phyloP scores from a whole-genome alignment of 805 yeast genomes.

The Suhomyces vadensis region DNA sequence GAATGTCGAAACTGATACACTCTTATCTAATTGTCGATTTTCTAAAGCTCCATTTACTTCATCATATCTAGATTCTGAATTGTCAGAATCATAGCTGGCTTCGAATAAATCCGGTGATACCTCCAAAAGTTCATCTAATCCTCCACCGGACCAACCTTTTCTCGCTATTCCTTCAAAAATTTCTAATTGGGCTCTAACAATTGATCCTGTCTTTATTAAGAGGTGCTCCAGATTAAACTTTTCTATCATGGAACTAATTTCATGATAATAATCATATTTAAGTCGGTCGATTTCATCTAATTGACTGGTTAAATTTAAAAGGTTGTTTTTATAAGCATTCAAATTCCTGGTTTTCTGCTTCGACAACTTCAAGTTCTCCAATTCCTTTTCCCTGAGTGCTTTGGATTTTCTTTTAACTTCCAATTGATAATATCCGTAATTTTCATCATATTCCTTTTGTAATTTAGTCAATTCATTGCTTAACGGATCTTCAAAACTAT shows the following conservation, averaged over 20 bases:
- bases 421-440: constrained; percentile 55
- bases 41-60: neutral
- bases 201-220: constrained; percentile 56
- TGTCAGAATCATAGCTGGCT: constrained; percentile 10
- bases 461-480: constrained; percentile 45
- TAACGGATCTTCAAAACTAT: constrained; percentile 59
- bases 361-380: constrained; percentile 57
- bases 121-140: constrained; percentile 66
- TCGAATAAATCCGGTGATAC: constrained; percentile 57
- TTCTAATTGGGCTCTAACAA: constrained; percentile 78
- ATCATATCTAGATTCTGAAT: too few relatives aligned
- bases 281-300: constrained; percentile 76
- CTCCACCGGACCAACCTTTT: constrained; percentile 88
- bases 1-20: constrained; percentile 9
- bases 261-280: constrained; percentile 72
- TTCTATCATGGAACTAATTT: constrained; percentile 61
- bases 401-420: constrained; percentile 54
- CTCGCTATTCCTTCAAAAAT: constrained; percentile 77
- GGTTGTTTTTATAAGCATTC: constrained; percentile 63
- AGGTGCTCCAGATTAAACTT: constrained; percentile 54
- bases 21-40: constrained; percentile 5
- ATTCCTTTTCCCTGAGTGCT: constrained; percentile 59
- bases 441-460: constrained; percentile 40
- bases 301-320: constrained; percentile 67
- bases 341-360: constrained; percentile 64